phyloP scores from a whole-genome alignment of 2,329 filamentous ascomycete species.

The Aspergillus jensenii region DNA sequence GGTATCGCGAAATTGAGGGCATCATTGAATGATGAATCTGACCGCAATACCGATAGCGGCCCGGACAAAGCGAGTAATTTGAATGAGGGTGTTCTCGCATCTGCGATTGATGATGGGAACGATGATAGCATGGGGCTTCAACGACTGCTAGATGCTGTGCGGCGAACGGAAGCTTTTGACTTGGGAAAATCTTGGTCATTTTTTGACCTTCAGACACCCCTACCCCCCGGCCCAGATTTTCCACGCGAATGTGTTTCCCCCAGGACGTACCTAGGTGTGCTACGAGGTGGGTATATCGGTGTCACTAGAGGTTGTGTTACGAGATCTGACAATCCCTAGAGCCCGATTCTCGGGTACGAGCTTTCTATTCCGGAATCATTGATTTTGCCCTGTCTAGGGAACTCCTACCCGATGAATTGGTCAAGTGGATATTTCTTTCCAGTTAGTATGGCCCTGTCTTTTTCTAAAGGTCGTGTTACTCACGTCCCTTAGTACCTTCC shows the following conservation, averaged over 20 bases:
- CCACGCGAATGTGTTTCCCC: slow-evolving; percentile 33
- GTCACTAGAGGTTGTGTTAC: background rate
- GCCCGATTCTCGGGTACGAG: slow-evolving; percentile 54
- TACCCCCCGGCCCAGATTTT: slow-evolving; percentile 30
- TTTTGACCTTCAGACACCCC: slow-evolving; percentile 43
- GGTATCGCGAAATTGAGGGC: slow-evolving; percentile 44
- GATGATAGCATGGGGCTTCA: slow-evolving; percentile 45
- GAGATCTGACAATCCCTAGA: slow-evolving; percentile 35
- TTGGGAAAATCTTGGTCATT: slow-evolving; percentile 58
- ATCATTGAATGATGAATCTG: slow-evolving; percentile 12
- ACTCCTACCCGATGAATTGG: slow-evolving; percentile 61
- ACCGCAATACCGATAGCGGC: background rate
- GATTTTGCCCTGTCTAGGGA: slow-evolving; percentile 52
- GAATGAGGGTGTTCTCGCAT: slow-evolving; percentile 43
- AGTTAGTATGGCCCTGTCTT: slow-evolving; percentile 23
- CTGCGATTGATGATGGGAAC: slow-evolving; percentile 45
- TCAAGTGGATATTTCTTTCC: slow-evolving; percentile 60
- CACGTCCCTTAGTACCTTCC: slow-evolving; percentile 43
- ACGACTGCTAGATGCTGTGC: slow-evolving; percentile 57
- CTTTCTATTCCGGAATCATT: slow-evolving; percentile 63
- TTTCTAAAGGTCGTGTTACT: background rate
- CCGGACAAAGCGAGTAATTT: slow-evolving; percentile 18
- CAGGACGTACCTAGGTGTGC: slow-evolving; percentile 28
- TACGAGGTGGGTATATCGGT: slow-evolving; percentile 32
- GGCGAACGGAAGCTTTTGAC: slow-evolving; percentile 60